Percentiles rank a stretch among this genome's conserved stretches.
phyloP scores from a whole-genome alignment of 2,329 filamentous ascomycete genomes.

The Monosporascus sp. region DNA sequence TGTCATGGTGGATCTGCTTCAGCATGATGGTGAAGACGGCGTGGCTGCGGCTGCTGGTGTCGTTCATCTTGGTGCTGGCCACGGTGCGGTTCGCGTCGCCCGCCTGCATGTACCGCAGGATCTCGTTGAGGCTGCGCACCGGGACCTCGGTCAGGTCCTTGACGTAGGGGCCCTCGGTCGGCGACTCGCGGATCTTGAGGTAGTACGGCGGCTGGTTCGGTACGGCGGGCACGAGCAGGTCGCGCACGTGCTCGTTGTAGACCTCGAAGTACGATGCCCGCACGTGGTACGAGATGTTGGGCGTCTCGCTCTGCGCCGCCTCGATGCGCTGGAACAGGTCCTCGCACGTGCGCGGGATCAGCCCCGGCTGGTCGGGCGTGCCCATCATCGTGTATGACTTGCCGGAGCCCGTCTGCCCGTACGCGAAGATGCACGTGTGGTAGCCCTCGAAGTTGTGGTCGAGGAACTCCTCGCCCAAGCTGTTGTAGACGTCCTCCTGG shows the following conservation, averaged over 20 bases:
- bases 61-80: constrained; percentile 98
- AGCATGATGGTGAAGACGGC: constrained; percentile 97
- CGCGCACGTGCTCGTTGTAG: constrained; percentile 98
- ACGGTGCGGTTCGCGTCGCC: constrained; percentile 84
- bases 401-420: constrained; percentile 94
- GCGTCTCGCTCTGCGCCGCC: constrained; percentile 66
- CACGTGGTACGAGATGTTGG: constrained; percentile 94
- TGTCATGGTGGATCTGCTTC: constrained; percentile 96
- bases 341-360: constrained; percentile 93
- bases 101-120: constrained; percentile 83
- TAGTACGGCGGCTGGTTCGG: constrained; percentile 76
- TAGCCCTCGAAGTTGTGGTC: constrained; percentile 99
- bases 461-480: constrained; percentile 90
- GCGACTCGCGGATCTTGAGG: constrained; percentile 94
- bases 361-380: constrained; percentile 72
- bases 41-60: constrained; percentile 92
- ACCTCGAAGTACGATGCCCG: constrained; percentile 98
- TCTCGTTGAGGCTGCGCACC: constrained; percentile 80
- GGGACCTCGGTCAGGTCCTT: constrained; percentile 93
- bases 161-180: constrained; percentile 91
- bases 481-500: constrained; percentile 91
- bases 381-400: constrained; percentile 99
- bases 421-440: constrained; percentile 98
- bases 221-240: constrained; percentile 72
- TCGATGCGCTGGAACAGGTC: constrained; percentile 94